Base-by-base conservation (phyloP, 768 basidiomycete species). In the Russula sp. region DNA sequence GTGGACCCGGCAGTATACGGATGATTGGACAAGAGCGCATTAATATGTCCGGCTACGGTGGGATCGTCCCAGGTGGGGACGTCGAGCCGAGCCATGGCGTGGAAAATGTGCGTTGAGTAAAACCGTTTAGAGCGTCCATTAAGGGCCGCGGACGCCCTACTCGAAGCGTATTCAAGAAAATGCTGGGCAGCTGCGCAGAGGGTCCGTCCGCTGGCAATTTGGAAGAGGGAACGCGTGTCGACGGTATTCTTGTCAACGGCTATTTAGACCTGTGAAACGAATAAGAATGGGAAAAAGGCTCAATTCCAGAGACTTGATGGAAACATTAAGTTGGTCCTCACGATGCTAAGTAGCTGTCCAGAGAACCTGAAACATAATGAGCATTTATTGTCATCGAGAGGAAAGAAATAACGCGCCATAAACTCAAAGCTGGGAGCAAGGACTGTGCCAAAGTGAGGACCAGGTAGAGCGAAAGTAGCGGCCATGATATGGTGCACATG, bases 31-130 rank as follows among this genome's bases (percentile, higher is more conserved):
- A 78, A 75, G 27, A 80, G 76, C 34, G 80, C 72, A 56, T 87
- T 82, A 27, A 91, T 75, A 65, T 89, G 88, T 27, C 81, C 76
- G 64, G 85, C 83, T 6, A 90, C 77, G 6, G 80, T 79, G 5
- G 86, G 78, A 71, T 90, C 87, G 55, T 86, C 80, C 64, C 83
- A 91, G 0, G 89, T 89, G 3, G 89, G 88, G 1, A 90, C 78
- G 71, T 92, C 89, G 49, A 92, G 79, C 9, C 89, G 82, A 32
- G 82, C 83, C 72, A 86, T 80, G 10, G 86, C 84, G 27, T 77
- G 77, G 71, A 89, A 90, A 59, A 82, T 81, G 65, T 85, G 86
- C 7, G 81, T 71, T 2, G 85, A 78, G 70, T 86, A 90, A 71
- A 80, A 80, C 62, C 76, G 79, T 66, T 82, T 84, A 69, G 89